Conservation (phyloP, 2,329 filamentous ascomycete genomes). For the Atkinsonella hypoxylon region DNA sequence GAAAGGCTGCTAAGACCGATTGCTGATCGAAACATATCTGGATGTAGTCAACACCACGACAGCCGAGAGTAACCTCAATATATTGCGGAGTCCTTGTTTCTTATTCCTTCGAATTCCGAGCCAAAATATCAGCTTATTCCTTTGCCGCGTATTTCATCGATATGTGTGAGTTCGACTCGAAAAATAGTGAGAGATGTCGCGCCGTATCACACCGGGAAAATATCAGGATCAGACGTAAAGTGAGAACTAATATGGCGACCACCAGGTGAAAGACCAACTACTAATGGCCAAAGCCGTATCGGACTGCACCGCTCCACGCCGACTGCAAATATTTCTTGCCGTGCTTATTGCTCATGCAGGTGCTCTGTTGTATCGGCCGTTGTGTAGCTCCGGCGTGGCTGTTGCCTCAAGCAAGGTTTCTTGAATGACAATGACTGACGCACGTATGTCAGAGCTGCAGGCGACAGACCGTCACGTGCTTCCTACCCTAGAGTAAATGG, state of each 20-base stretch:
- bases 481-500: too few relatives aligned
- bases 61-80: too few relatives aligned
- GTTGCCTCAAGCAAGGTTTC: not conserved
- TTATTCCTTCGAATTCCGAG: too few relatives aligned
- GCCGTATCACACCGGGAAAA: not conserved
- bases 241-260: too few relatives aligned
- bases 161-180: too few relatives aligned
- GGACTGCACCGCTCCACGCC: too few relatives aligned
- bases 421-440: not conserved
- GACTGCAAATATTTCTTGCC: not conserved
- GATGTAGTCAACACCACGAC: not conserved
- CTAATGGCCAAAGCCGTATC: too few relatives aligned
- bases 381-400: not conserved
- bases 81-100: too few relatives aligned
- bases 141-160: not conserved
- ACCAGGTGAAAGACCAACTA: too few relatives aligned
- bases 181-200: too few relatives aligned
- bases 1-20: constrained; percentile 13
- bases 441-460: not conserved
- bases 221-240: not conserved
- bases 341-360: not conserved
- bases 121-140: too few relatives aligned
- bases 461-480: not conserved
- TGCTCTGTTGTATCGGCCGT: not conserved
- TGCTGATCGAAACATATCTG: constrained; percentile 16